Evolutionary conservation across 1,284 basidiomycete species (phyloP), one percentile per base, ranked within the genome.

Genomic region (Naganishia sp.): DNA sequence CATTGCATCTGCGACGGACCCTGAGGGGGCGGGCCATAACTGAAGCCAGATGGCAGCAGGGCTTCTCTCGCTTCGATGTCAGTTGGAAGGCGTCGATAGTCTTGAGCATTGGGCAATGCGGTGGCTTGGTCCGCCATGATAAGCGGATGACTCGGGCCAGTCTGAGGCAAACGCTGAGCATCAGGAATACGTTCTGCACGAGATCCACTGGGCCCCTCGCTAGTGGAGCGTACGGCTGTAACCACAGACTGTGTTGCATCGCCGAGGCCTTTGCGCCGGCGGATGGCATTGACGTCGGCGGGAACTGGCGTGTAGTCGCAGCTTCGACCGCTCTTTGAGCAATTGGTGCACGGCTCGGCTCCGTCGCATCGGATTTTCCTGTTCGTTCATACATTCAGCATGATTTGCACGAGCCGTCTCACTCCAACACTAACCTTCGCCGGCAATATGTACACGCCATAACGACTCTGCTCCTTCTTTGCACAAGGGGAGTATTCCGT

Each of bases 331-430:
- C 77, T 73, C 17, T 77, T 75, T 9, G 71, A 71, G 70, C 79
- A 80, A 73, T 79, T 79, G 42, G 74, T 68, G 58, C 79, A 80
- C 11, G 77, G 76, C 15, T 71, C 49, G 17, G 71, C 73, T 39
- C 79, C 79, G 50, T 76, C 76, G 71, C 79, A 80, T 69, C 76
- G 72, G 61, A 80, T 80, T 68, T 80, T 80, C 47, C 79, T 79
- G 47, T 60, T 21, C 18, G 57, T 10, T 7, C 17, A 51, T 13
- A 65, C 11, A 52, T 31, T 39, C 28, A 23, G 35, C 52, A 32
- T 21, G 3, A 31, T 17, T 53, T 25, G 41, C 11, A 17, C 23
- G 13, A 25, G 45, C 47, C 5, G 10, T 39, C 35, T 17, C 25
- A 23, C 28, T 17, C 17, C 7, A 15, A 63, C 6, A 46, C 65